A percentile compares a stretch with the other conserved stretches of the same genome.
phyloP scores from a whole-genome alignment of 108 stramenopile genomes.

The Discostella stelligeroides region DNA sequence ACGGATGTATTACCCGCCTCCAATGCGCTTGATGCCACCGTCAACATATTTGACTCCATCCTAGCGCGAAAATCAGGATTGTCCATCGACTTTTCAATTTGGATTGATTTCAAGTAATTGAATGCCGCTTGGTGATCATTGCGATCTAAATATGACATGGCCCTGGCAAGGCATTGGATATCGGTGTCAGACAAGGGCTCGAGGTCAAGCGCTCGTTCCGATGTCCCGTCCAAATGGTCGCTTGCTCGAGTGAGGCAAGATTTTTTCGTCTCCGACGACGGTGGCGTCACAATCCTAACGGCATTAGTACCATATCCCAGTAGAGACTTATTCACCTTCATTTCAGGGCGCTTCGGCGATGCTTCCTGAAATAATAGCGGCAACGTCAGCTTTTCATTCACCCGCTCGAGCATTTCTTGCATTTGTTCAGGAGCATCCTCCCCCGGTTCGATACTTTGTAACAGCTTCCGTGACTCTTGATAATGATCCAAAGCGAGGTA shows the following conservation, averaged over 20 bases:
- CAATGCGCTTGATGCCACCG: constrained; percentile 30
- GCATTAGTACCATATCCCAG: constrained; percentile 15
- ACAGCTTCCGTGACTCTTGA: too few species aligned
- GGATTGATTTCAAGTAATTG: constrained; percentile 26
- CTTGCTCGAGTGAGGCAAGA: neutral
- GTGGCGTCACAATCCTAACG: constrained; percentile 3
- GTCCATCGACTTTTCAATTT: constrained; percentile 15
- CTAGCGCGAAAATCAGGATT: constrained; percentile 13
- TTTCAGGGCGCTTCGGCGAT: neutral
- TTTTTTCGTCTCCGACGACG: neutral
- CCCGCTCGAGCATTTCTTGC: constrained; percentile 28
- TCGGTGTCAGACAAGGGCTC: neutral
- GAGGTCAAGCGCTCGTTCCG: neutral
- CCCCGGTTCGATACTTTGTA: constrained; percentile 17
- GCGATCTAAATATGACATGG: constrained; percentile 35
- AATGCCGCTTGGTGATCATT: constrained; percentile 46
- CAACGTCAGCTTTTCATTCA: constrained; percentile 32
- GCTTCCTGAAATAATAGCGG: constrained; percentile 5
- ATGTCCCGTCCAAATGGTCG: too few species aligned
- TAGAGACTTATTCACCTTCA: constrained; percentile 19
- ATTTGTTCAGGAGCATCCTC: constrained; percentile 42
- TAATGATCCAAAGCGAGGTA: constrained; percentile 37
- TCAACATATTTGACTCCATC: constrained; percentile 31
- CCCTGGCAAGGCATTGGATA: constrained; percentile 10
- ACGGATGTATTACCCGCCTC: constrained; percentile 27